Base-by-base conservation (phyloP, 306 rosid species). In the Prosopis cineraria region DNA sequence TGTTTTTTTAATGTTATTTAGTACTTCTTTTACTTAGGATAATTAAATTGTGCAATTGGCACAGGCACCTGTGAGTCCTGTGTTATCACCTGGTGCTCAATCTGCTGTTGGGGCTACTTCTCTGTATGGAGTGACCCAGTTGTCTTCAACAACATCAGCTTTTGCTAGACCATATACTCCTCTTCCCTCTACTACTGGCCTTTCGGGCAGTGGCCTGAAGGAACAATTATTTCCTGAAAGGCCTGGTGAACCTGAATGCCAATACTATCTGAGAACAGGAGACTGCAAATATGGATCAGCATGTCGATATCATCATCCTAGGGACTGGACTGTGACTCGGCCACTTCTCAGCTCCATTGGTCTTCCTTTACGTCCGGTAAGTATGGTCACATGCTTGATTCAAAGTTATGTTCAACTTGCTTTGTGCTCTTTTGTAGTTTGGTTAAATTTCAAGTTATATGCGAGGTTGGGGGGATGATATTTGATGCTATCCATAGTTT, bases 171-270 rank as follows among this genome's bases (percentile, higher is more conserved):
- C 91, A 50, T 90, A 86, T 48, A 73, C 86, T 71, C 88, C 92
- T 0, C 71, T 92, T 36, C 87, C 89, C 25, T 88, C 92, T 58
- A 78, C 88, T 1, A 24, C 82, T 52, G 87, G 81, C 3, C 88
- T 86, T 69, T 84, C 87, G 47, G 87, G 90, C 58, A 83, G 88
- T 63, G 81, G 27, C 79, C 92, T 60, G 6, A 88, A 83, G 74
- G 96, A 89, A 41, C 88, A 81, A 48, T 44, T 69, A 25, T 93
- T 89, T 88, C 97, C 97, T 25, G 96, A 89, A 87, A 89, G 97
- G 80, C 93, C 94, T n/a, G 97, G 97, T 10, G 92, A 93, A 79
- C 90, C 89, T 45, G 92, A 90, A 79, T 93, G 97, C 85, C 92
- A 84, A 74, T 90, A 89, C 76, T 93, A 87, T 74, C 68, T 93